Evolutionary conservation across 306 rosid species (phyloP).

Genomic region (Vigna nakashimae): DNA sequence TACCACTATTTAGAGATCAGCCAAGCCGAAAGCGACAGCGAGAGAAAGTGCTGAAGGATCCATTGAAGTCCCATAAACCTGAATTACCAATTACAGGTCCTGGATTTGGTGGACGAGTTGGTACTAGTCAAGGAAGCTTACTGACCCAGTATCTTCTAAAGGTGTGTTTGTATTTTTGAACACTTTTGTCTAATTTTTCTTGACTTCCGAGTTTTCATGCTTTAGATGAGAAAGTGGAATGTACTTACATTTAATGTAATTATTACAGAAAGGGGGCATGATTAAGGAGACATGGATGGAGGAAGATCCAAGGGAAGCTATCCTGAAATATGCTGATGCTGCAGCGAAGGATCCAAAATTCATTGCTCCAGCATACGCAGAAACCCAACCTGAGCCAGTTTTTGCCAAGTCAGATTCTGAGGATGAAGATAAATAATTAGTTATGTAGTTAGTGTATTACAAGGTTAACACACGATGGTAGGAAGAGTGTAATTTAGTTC

Average conservation of each 20-base stretch:
- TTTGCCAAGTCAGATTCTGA: constrained; percentile 91
- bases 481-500: constrained; percentile 12
- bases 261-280: constrained; percentile 91
- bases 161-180: constrained; percentile 51
- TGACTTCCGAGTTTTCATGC: background rate
- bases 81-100: constrained; percentile 96
- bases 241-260: constrained; percentile 42
- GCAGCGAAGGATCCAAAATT: constrained; percentile 88
- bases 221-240: constrained; percentile 31
- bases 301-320: constrained; percentile 98
- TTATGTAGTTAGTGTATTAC: constrained; percentile 8
- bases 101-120: constrained; percentile 97
- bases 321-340: constrained; percentile 88
- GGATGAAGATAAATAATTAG: constrained; percentile 82
- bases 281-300: constrained; percentile 99
- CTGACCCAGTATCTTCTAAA: constrained; percentile 93
- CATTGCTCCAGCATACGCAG: constrained; percentile 96
- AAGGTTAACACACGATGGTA: constrained; percentile 6
- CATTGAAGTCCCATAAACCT: constrained; percentile 93
- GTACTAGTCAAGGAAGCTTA: constrained; percentile 88
- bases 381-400: constrained; percentile 91
- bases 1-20: constrained; percentile 93
- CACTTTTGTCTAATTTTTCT: constrained; percentile 6
- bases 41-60: constrained; percentile 88
- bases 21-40: constrained; percentile 94